Evolutionary conservation across 2,329 filamentous ascomycete genomes (phyloP), one percentile per base, ranked within the genome.

Genomic region (Ambrosiella cleistominuta): DNA sequence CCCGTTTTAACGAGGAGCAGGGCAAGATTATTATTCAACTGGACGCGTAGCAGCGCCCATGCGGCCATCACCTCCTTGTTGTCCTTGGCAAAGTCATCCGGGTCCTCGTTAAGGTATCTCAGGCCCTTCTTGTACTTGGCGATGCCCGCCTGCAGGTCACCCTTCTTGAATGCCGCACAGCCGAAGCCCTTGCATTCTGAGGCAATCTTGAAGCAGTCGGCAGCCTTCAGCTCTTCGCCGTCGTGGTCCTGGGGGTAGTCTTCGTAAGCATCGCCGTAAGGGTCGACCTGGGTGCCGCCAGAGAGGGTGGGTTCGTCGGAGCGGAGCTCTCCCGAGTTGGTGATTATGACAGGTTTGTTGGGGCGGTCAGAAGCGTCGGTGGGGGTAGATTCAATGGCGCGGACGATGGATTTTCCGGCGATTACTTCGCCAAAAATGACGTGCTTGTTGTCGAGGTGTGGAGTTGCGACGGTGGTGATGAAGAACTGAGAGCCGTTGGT

Each of bases 401-500:
- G 85, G 39, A 97, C 80, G 42, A 96, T 75, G 62, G 87, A 90
- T 77, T 96, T 97, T 66, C 93, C 93, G 61, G 83, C 86, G 66
- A 96, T 79, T 58, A 97, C 91, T 69, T 96, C 85, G 62, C 93
- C 93, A 65, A 96, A 98, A 27, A 98, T 90, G 52, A 97, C 93
- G 72, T 98, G 91, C 77, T 98, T 98, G 69, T 82, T 82, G 70
- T 98, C 90, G 44, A 97, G 80, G 70, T 97, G 93, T 53, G 89
- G 90, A 12, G 93, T 97, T n/a, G 83, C 78, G 37, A 95, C 88
- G 13, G 93, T 97, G 54, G 93, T 98, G 66, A 97, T 76, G 79
- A 98, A 98, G 80, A 98, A 98, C 68, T 98, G 93, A 55, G 87
- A 94, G 67, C 93, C 93, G 69, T 98, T 98, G 70, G 93, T 95